These are phyloP conservation scores for Lactuca sativa DNA, from an alignment of 129 eudicot species.

Conservation along the genomic window DNA sequence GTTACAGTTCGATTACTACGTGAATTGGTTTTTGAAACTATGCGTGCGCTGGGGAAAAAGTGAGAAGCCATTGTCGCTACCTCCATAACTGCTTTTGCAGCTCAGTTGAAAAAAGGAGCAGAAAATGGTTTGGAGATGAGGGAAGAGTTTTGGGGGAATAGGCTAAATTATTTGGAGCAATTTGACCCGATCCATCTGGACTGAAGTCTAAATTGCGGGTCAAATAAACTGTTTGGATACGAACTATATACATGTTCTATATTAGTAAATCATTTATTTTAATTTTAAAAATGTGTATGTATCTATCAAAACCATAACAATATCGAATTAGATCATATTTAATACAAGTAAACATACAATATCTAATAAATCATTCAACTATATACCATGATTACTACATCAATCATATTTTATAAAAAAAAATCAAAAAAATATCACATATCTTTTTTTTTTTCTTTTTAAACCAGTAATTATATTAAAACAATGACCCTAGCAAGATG, in stretches of 20 bases:
- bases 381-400: too few relatives aligned
- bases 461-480: too few relatives aligned
- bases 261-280: too few relatives aligned
- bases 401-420: too few relatives aligned
- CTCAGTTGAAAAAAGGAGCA: neutral
- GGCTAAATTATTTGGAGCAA: neutral
- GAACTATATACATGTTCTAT: neutral
- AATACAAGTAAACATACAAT: too few relatives aligned
- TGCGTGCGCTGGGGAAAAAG: slow-evolving; percentile 41
- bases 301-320: too few relatives aligned
- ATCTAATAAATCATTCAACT: too few relatives aligned
- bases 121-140: slow-evolving; percentile 27
- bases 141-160: slow-evolving; percentile 10
- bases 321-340: too few relatives aligned
- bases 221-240: neutral
- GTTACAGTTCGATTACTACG: slow-evolving; percentile 9
- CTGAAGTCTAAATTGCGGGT: neutral
- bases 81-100: slow-evolving; percentile 28
- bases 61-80: slow-evolving; percentile 59
- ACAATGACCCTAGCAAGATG: too few relatives aligned
- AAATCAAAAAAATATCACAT: too few relatives aligned
- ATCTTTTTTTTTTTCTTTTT: too few relatives aligned
- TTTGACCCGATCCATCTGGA: slow-evolving; percentile 6
- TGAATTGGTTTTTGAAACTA: slow-evolving; percentile 20
- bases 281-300: too few relatives aligned